Base-by-base conservation (phyloP, 2,329 filamentous ascomycete species). In the Ophiocordyceps polyrhachis-furcata region DNA sequence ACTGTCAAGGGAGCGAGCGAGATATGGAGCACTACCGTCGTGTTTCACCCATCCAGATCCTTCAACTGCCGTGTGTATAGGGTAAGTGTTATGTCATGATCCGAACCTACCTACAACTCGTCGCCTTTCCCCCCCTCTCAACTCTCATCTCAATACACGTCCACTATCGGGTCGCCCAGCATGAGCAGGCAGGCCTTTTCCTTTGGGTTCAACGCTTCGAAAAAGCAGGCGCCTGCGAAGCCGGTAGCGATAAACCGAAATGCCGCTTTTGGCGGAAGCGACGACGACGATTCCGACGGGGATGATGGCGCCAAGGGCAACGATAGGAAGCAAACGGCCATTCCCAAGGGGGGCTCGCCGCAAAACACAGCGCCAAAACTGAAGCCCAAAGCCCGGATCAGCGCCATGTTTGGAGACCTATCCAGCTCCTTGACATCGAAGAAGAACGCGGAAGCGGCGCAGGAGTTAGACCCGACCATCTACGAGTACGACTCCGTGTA, bases 401-500 rank as follows among this genome's bases (percentile, higher is more conserved):
- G 61, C 45, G 62, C 63, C 43, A 65, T 70, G 56, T 79, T 76
- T 52, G 73, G 72, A 32, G 81, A 87, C 54, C 69, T 85, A 1
- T 83, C 82, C 3, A 74, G 75, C 53, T 64, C 74, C 1, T 66
- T 80, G 29, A 67, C 75, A 28, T 75, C 81, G 23, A 73, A 74
- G 44, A 76, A 73, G 52, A 70, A 81, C 52, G 73, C 75, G 35
- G 68, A 78, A 49, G 74, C 75, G 15, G 83, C 82, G 2, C 68
- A 77, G 49, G 70, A 75, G 47, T 57, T 81, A 9, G 84, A 91
- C 54, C 67, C 82, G 1, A 79, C 76, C 43, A 79, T 91, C 52
- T 91, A 88, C 66, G 84, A 91, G 62, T 93, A 91, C 64, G 85
- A 93, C 58, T 73, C 73, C 2, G 82, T 85, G 20, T 88, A 86